Percentiles rank a stretch among this genome's conserved stretches.
phyloP scores from a whole-genome alignment of 805 yeast species.

The Starmerella ratchasimensis region DNA sequence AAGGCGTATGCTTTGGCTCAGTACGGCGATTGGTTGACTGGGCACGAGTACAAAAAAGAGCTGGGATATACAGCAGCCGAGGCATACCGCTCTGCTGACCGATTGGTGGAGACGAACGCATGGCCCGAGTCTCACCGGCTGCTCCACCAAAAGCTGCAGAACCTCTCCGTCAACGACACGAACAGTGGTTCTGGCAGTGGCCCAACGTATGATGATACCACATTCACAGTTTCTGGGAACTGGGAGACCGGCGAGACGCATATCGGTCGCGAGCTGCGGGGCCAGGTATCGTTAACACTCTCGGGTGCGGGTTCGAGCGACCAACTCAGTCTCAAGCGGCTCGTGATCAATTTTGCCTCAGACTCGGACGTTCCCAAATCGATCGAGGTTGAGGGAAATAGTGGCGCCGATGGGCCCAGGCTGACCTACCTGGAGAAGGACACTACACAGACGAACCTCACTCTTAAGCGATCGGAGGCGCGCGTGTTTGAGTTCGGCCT shows the following conservation, averaged over 20 bases:
- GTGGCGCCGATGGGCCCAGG: too few relatives aligned
- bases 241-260: slow-evolving; percentile 12
- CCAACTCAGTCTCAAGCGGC: too few relatives aligned
- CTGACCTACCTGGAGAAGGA: too few relatives aligned
- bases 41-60: neutral
- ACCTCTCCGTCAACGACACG: neutral
- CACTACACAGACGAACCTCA: slow-evolving; percentile 9
- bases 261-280: slow-evolving; percentile 15
- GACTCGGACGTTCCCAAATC: too few relatives aligned
- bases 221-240: slow-evolving; percentile 5
- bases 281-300: slow-evolving; percentile 18
- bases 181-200: neutral
- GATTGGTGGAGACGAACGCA: slow-evolving; percentile 1
- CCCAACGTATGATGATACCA: neutral
- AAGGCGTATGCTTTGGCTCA: slow-evolving; percentile 12
- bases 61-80: slow-evolving; percentile 11
- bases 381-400: too few relatives aligned
- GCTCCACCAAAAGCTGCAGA: slow-evolving; percentile 6
- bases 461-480: slow-evolving; percentile 14
- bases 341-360: too few relatives aligned
- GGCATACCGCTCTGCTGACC: slow-evolving; percentile 13
- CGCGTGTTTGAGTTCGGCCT: slow-evolving; percentile 22
- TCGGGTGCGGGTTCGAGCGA: too few relatives aligned
- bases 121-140: slow-evolving; percentile 13
- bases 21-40: slow-evolving; percentile 15